phyloP scores from a whole-genome alignment of 768 basidiomycete species.

The Clitopilus hobsonii region DNA sequence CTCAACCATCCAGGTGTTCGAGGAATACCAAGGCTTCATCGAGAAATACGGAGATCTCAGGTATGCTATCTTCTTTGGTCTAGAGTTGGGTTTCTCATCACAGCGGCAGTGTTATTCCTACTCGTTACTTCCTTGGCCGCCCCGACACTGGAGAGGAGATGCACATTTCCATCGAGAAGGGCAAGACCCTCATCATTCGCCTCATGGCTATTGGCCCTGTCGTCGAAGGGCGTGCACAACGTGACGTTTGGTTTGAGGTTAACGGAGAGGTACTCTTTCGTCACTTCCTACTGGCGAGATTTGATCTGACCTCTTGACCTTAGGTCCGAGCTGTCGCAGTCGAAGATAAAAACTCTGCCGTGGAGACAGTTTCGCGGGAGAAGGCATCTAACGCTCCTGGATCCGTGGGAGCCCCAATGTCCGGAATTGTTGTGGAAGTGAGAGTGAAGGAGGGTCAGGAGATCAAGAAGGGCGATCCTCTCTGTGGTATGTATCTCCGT shows the following conservation, averaged over 20 bases:
- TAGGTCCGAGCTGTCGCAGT: conserved; percentile 93
- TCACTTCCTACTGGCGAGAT: conserved; percentile 5
- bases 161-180: conserved; percentile 93
- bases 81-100: conserved; percentile 5
- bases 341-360: conserved; percentile 95
- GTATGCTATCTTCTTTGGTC: conserved; percentile 34
- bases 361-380: conserved; percentile 92
- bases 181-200: conserved; percentile 95
- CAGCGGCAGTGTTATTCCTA: conserved; percentile 78
- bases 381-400: conserved; percentile 92
- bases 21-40: conserved; percentile 92
- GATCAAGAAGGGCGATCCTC: conserved; percentile 96
- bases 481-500: conserved; percentile 62
- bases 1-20: conserved; percentile 80
- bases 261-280: conserved; percentile 75
- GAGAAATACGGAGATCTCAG: conserved; percentile 95
- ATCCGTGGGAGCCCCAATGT: conserved; percentile 97
- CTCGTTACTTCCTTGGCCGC: conserved; percentile 94
- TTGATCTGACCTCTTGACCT: conserved; percentile 13
- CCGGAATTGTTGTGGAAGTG: conserved; percentile 97
- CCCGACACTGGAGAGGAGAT: conserved; percentile 93
- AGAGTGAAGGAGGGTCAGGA: conserved; percentile 97
- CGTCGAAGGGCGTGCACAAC: conserved; percentile 84
- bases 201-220: conserved; percentile 94
- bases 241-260: conserved; percentile 98